These are phyloP conservation scores for Cnidoscolus chayamansa DNA, from an alignment of 441 rosid species.

Conservation along the genomic window DNA sequence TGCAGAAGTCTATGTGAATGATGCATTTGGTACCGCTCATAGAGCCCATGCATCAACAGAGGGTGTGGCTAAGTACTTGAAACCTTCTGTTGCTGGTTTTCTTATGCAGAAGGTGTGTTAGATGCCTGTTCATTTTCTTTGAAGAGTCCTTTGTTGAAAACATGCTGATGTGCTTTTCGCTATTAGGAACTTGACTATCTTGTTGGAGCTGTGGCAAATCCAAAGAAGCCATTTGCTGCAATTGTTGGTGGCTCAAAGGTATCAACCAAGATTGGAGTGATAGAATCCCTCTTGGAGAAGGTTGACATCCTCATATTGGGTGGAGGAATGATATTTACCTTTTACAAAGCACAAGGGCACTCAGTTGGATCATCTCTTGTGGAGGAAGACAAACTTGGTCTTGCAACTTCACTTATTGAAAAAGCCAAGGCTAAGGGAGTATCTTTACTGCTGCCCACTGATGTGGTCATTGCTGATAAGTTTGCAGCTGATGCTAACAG, in stretches of 20 bases:
- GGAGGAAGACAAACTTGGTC: slow-evolving; percentile 85
- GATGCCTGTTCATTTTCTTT: background rate
- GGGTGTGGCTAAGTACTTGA: slow-evolving; percentile 82
- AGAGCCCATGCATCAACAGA: slow-evolving; percentile 98
- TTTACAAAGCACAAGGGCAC: slow-evolving; percentile 86
- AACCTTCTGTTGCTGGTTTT: slow-evolving; percentile 96
- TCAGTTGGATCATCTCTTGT: slow-evolving; percentile 81
- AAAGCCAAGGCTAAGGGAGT: slow-evolving; percentile 87
- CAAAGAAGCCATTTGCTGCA: slow-evolving; percentile 96
- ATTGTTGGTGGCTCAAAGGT: slow-evolving; percentile 95
- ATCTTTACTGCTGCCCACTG: slow-evolving; percentile 70
- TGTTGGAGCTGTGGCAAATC: slow-evolving; percentile 85
- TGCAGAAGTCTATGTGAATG: slow-evolving; percentile 85
- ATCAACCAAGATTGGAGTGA: slow-evolving; percentile 86
- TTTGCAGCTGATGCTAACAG: slow-evolving; percentile 79
- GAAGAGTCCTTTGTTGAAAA: background rate
- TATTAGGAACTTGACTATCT: slow-evolving; percentile 91
- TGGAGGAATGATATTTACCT: slow-evolving; percentile 93
- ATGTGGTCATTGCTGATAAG: slow-evolving; percentile 86
- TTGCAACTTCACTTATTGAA: slow-evolving; percentile 70
- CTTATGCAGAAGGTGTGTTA: slow-evolving; percentile 82
- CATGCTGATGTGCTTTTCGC: background rate
- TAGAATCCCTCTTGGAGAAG: slow-evolving; percentile 76
- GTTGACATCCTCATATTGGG: slow-evolving; percentile 74
- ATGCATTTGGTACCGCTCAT: slow-evolving; percentile 95